Base-by-base conservation (phyloP, 2,329 filamentous ascomycete species). In the Verticillium nonalfalfae region DNA sequence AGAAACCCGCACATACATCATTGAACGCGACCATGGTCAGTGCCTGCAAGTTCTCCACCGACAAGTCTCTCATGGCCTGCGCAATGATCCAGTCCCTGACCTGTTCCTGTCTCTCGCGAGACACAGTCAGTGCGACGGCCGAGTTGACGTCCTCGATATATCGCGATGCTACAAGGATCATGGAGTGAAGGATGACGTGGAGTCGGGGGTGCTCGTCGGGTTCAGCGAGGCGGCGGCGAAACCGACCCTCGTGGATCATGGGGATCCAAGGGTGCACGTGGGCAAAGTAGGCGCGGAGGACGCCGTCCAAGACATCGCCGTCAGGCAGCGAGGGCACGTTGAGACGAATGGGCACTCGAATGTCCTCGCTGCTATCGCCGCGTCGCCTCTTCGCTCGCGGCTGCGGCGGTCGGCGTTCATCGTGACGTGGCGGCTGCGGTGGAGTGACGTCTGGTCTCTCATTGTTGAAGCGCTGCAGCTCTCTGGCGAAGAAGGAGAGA, bases 221-320 rank as follows among this genome's bases (percentile, higher is more conserved):
- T 26, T 71, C 64, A 5, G 57, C 33, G 2, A 74, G 56, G 1
- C 70, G 66, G 9, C 59, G 58, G 0, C 68, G 68, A 34, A 74
- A 71, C 2, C 70, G 62, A 18, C 59, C 65, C 59, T 75, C 68
- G 59, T 76, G 73, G 6, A 76, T 59, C 58, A 76, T 74, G 0
- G 73, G 74, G 14, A 74, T 74, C 71, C 74, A 77, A 0, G 75
- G 75, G 40, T 77, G 75, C 1, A 76, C 68, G 13, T 68, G 64
- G 6, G 63, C 62, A 60, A 77, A 77, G 61, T 76, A 76, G 2
- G 71, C 67, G 18, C 69, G 65, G 1, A 76, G 61, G 0, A 73
- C 59, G 15, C 65, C 62, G n/a, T 71, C 63, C 7, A 73, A 15
- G 13, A 31, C 57, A 21, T 58, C 36, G 5, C 36, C 57, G 26